Percentiles rank a stretch among this genome's conserved stretches.
Evolutionary conservation across 148 eudicot genomes (phyloP).

Genomic region (Nyssa sinensis): DNA sequence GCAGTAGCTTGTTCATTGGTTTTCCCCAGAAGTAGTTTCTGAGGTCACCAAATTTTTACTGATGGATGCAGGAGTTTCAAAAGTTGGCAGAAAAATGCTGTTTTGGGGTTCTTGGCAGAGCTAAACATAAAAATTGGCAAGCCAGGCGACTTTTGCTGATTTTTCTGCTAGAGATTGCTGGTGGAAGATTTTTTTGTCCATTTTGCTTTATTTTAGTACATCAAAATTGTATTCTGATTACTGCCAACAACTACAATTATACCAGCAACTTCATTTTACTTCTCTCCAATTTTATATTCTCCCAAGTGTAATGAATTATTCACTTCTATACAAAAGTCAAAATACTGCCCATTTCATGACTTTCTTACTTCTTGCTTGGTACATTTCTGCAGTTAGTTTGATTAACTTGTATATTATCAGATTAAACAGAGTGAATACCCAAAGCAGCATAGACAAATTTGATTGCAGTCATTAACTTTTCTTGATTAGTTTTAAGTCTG

Average conservation of each 20-base stretch:
- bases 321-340: not conserved
- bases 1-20: not conserved
- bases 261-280: too few relatives aligned
- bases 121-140: slow-evolving; percentile 41
- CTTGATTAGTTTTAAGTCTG: not conserved
- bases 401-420: not conserved
- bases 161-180: not conserved
- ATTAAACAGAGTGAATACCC: not conserved
- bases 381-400: not conserved
- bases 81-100: slow-evolving; percentile 47
- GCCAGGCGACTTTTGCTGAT: slow-evolving; percentile 37
- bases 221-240: not conserved
- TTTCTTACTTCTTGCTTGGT: not conserved
- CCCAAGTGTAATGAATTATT: not conserved
- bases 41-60: not conserved
- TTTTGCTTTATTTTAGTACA: not conserved
- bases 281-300: too few relatives aligned
- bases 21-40: not conserved
- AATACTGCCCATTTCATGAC: not conserved
- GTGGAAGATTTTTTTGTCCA: not conserved
- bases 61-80: slow-evolving; percentile 47
- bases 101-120: slow-evolving; percentile 31
- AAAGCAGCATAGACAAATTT: not conserved
- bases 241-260: not conserved
- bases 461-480: not conserved